These are phyloP conservation scores for Kalanchoe fedtschenkoi DNA, from an alignment of 164 flowering plant species.

Conservation along the genomic window DNA sequence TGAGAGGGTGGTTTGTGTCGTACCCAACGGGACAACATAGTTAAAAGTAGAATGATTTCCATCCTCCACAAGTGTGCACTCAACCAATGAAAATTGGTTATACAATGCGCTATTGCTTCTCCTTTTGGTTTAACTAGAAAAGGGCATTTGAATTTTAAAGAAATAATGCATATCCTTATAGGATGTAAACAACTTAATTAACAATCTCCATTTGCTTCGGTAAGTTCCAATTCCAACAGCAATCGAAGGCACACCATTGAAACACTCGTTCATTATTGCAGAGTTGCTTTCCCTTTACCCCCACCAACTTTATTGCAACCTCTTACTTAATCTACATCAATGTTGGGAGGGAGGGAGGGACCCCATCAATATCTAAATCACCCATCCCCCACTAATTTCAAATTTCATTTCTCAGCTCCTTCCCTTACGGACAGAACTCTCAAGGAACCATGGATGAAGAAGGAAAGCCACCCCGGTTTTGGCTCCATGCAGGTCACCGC, in stretches of 20 bases:
- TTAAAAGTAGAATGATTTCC: not conserved
- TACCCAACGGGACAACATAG: not conserved
- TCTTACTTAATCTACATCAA: slow-evolving; percentile 2
- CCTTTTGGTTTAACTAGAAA: slow-evolving; percentile 3
- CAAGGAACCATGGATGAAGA: slow-evolving; percentile 12
- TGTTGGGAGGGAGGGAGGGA: too few relatives aligned
- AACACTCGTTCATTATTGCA: not conserved
- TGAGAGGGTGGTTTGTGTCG: not conserved
- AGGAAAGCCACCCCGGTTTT: slow-evolving; percentile 24
- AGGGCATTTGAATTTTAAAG: not conserved
- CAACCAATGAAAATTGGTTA: not conserved
- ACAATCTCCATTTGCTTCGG: not conserved
- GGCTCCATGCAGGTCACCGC: slow-evolving; percentile 20
- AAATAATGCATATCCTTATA: not conserved
- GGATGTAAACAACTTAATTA: slow-evolving; percentile 1
- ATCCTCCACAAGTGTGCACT: not conserved
- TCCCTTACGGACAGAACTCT: not conserved
- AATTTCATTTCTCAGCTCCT: slow-evolving; percentile 2
- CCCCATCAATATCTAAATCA: slow-evolving; percentile 3
- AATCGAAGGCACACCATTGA: not conserved
- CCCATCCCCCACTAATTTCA: not conserved
- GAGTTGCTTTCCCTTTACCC: not conserved
- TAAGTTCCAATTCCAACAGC: not conserved
- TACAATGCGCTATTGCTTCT: not conserved
- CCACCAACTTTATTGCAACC: slow-evolving; percentile 7